phyloP scores from a whole-genome alignment of 2,329 filamentous ascomycete genomes.

The Phaeosphaeriaceae sp. region DNA sequence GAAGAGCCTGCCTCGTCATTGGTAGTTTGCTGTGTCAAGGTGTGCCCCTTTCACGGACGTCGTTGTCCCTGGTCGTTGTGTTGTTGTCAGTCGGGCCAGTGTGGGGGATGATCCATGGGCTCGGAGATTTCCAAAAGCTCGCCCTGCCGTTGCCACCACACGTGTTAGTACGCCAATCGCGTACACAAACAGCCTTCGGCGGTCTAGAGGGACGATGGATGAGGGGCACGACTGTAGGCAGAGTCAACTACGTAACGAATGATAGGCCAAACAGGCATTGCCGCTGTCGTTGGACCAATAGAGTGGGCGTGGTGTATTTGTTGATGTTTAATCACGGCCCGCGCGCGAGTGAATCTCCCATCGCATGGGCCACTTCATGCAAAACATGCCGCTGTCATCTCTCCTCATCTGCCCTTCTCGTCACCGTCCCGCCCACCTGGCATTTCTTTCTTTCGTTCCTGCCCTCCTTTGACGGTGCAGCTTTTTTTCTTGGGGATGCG shows the following conservation, averaged over 20 bases:
- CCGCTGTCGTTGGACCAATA: conserved; percentile 21
- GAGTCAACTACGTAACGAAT: conserved; percentile 21
- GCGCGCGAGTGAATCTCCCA: conserved; percentile 3
- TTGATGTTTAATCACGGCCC: conserved; percentile 25
- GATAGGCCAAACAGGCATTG: conserved; percentile 14
- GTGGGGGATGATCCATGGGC: conserved; percentile 2
- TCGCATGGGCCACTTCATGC: conserved; percentile 19
- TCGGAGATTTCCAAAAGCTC: background rate
- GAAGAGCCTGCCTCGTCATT: too few species aligned
- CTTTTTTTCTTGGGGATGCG: conserved; percentile 39
- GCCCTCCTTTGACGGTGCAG: conserved; percentile 40
- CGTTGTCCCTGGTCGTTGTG: background rate
- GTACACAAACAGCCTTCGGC: conserved; percentile 22
- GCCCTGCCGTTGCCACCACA: background rate
- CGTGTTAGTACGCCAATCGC: conserved; percentile 19
- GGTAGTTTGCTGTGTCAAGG: too few species aligned
- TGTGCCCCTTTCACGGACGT: background rate
- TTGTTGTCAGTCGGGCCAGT: background rate
- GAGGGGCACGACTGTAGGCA: conserved; percentile 27
- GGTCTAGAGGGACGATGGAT: conserved; percentile 10
- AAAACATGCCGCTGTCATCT: conserved; percentile 36
- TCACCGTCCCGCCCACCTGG: conserved; percentile 30
- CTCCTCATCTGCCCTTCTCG: conserved; percentile 23
- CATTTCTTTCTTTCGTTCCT: conserved; percentile 33
- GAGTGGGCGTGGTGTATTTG: conserved; percentile 14